Evolutionary conservation across 225 moss, liverwort and hornwort genomes (phyloP), one percentile per base, ranked within the genome.

Genomic region (Climacium dendroides): DNA sequence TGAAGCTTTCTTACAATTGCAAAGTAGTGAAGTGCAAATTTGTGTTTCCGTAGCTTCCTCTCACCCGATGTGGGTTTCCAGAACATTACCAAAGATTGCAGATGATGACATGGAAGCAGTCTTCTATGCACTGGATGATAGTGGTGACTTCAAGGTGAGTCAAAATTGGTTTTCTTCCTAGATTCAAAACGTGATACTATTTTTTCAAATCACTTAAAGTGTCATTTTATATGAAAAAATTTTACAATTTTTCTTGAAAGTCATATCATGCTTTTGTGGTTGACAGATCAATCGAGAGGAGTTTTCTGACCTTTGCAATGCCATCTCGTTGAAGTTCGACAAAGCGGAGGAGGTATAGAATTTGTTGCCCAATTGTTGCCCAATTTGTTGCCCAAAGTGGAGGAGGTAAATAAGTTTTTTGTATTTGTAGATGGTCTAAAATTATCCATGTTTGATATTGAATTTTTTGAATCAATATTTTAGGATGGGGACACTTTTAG

Each of bases 51-150:
- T 39, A 41, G 60, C 67, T 81, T 82, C 59, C 58, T 83, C 86
- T 88, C 43, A 79, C 48, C 17, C 41, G 43, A 62, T 84, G 81
- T 29, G 59, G 83, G 65, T 24, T 70, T 79, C 77, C 95, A 99
- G 99, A 82, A 94, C 97, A 30, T 89, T 99, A 65, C 99, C 99
- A 59, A 95, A 94, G 88, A 95, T 99, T 89, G 94, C 89, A 73
- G 94, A 96, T 41, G 95, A 96, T 65, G 99, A 99, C 87, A 99
- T 97, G 97, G 93, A 96, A 65, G 92, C 93, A 60, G 94, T 99
- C 25, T 99, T 99, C 60, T 93, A 92, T 85, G 96, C 94, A 57
- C 84, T 99, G 85, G 99, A 99, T 82, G 97, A 99, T 53, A 99
- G 99, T 89, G 96, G 94, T 74, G 99, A 99, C 88, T 95, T 97